Base-by-base conservation (phyloP, 257 asterid species). In the Phtheirospermum japonicum region DNA sequence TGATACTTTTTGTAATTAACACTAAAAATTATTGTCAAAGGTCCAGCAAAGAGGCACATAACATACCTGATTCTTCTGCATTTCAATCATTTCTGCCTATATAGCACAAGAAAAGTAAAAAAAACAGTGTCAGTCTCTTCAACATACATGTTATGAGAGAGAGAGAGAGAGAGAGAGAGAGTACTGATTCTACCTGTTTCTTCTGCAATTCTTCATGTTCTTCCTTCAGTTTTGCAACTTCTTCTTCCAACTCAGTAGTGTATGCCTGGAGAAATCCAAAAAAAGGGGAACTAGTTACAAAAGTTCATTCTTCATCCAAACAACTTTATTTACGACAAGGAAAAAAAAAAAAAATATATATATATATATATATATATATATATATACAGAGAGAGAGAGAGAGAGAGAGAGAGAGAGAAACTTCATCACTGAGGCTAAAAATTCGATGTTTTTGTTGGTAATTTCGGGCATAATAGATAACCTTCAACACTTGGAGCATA, bases 221-320 rank as follows among this genome's bases (percentile, higher is more conserved):
- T 72, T 85, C 96, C 71, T 88, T 88, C 61, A 88, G 77, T 65
- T 82, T 83, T 48, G 92, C 90, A 16, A 85, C 85, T 83, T 88
- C 95, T 61, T 74, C 88, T 83, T 88, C 96, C 81, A 88, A 72
- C 66, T 88, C 96, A 73, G 59, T 70, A 2, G 86, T 88, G 62
- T 83, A 85, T 18, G 96, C 96, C 96, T 85, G 9, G 56, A 51
- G 66, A 49, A 33, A 20, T 19, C 5, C 2, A 9, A 0, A 45
- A 64, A 63, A 14, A 73, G 37, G 1, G 7, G 45, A 31, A 13
- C 9, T 32, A 9, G 37, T 66, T 34, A 67, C 48, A 3, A 40
- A 12, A 12, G 48, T 40, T 4, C 46, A 11, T 40, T 14, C 46
- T 5, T 2, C 4, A 7, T 40, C 17, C 6, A n/a, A 12, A 4